A percentile compares a stretch with the other conserved stretches of the same genome.
These are phyloP conservation scores for Zasmidium citrigriseum DNA, from an alignment of 2,329 filamentous ascomycete species.

Conservation along the genomic window DNA sequence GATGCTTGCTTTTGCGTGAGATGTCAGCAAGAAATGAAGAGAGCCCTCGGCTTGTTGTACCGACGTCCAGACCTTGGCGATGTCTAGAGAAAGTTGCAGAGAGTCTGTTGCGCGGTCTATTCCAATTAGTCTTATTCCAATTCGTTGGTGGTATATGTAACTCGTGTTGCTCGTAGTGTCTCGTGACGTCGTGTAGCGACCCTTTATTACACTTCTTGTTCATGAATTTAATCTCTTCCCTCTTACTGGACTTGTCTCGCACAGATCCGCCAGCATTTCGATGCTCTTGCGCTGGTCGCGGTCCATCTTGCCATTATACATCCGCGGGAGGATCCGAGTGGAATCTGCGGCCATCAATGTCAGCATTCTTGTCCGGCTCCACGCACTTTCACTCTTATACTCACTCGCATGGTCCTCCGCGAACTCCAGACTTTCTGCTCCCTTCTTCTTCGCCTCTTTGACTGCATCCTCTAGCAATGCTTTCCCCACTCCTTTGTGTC, in stretches of 20 bases:
- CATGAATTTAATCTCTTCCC: constrained; percentile 24
- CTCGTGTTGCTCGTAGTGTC: constrained; percentile 1
- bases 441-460: constrained; percentile 64
- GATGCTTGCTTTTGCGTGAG: not conserved
- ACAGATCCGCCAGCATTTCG: constrained; percentile 39
- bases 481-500: constrained; percentile 70
- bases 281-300: constrained; percentile 59
- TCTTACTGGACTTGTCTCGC: constrained; percentile 29
- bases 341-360: constrained; percentile 39
- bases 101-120: not conserved
- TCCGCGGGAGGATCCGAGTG: constrained; percentile 59
- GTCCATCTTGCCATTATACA: constrained; percentile 65
- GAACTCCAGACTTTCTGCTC: constrained; percentile 72
- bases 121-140: not conserved
- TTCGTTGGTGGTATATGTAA: not conserved
- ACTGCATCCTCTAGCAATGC: constrained; percentile 75
- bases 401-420: constrained; percentile 76
- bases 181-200: constrained; percentile 1
- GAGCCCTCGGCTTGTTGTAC: too few species aligned
- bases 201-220: constrained; percentile 11
- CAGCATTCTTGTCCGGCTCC: constrained; percentile 6
- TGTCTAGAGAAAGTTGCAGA: not conserved
- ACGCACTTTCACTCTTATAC: constrained; percentile 28
- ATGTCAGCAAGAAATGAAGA: not conserved
- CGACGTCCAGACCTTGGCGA: not conserved